Evolutionary conservation across 345 rosid species (phyloP), one percentile per base, ranked within the genome.

Genomic region (Odontarrhena argentea): DNA sequence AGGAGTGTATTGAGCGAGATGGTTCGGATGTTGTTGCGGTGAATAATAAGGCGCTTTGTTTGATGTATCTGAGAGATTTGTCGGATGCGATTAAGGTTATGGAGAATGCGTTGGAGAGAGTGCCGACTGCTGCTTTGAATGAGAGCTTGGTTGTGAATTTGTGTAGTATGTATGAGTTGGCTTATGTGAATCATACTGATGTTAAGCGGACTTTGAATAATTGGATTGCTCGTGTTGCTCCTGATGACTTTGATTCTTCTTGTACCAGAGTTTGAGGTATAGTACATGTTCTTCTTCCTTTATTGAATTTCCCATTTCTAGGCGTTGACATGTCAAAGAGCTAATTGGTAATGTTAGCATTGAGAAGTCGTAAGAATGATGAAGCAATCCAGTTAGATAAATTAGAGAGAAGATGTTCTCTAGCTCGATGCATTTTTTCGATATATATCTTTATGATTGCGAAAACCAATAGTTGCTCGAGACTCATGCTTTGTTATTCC

Each of bases 121-220:
- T 91, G 7, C 99, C 99, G 2, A 91, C 89, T 0, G 78, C 80
- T 1, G 91, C 99, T 0, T 65, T 94, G 87, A 83, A 94, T 11
- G 99, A 94, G 83, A 87, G 97, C 12, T 65, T 91, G 69, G 96
- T 91, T 76, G 87, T 84, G 55, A 94, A 94, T 55, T 75, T 94
- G 80, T 91, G 97, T 73, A 94, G 99, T 73, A 94, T 94, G 99
- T 94, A 94, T 66, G 97, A 94, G 76, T 67, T 94, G 80, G 99
- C 99, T 0, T 94, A 94, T 79, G 91, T 94, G 44, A 88, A 88
- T 41, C 97, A 91, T 68, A 80, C 93, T 0, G 99, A 94, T 76
- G 77, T 80, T 28, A 94, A 94, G 82, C 69, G 87, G 67, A 94
- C 97, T 0, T 80, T 94, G 73, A 87, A 84, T 50, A 91, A 73